Percentiles rank a stretch among this genome's conserved stretches.
phyloP scores from a whole-genome alignment of 1,284 basidiomycete genomes.

The Gomphus sp. region DNA sequence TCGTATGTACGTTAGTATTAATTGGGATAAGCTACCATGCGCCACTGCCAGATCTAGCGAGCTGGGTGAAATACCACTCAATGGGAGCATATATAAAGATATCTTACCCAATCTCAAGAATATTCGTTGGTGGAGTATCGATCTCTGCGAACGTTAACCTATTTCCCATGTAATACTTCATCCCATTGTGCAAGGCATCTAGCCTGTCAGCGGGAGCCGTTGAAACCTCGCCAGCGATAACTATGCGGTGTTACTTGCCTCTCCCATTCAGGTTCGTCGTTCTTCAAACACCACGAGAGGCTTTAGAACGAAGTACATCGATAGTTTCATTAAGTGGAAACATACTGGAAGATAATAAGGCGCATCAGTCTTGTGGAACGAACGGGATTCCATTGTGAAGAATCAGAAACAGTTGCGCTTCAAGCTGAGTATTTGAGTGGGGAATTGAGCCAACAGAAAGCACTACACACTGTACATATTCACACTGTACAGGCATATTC shows the following conservation, averaged over 20 bases:
- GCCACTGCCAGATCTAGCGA: background rate
- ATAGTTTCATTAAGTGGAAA: background rate
- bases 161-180: background rate
- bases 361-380: background rate
- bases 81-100: background rate
- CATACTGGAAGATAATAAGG: background rate
- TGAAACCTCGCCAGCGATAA: slow-evolving; percentile 1
- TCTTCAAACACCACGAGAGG: background rate
- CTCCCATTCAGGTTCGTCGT: no score
- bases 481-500: no score
- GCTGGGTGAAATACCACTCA: background rate
- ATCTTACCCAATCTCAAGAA: background rate
- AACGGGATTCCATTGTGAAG: background rate
- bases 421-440: no score
- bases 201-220: slow-evolving; percentile 12
- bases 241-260: background rate
- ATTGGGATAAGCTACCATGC: background rate
- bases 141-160: no score
- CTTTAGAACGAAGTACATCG: background rate
- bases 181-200: background rate
- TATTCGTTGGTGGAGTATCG: no score
- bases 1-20: background rate
- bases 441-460: no score
- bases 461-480: no score
- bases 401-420: no score